phyloP scores from a whole-genome alignment of 352 stramenopile genomes.

The Globisporangium abappressorium region DNA sequence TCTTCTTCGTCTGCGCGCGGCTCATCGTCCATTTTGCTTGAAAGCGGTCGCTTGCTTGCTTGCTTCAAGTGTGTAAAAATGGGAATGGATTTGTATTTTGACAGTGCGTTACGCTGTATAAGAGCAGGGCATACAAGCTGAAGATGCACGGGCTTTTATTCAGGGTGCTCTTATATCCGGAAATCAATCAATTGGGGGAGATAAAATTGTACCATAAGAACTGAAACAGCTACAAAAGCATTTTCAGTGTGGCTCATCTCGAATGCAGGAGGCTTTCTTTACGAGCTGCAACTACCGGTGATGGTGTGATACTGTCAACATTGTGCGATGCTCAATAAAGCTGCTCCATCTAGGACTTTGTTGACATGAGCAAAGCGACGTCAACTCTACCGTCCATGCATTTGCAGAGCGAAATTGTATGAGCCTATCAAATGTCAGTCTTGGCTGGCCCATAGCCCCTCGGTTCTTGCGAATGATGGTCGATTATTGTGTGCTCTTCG shows the following conservation, averaged over 20 bases:
- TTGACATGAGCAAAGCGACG: no score
- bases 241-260: neutral
- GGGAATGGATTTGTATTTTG: neutral
- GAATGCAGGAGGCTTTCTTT: neutral
- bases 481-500: neutral
- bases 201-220: neutral
- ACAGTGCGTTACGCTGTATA: neutral
- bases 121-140: neutral
- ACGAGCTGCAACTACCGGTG: no score
- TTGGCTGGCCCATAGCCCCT: no score
- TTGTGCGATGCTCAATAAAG: no score
- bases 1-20: neutral
- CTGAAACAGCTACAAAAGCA: neutral
- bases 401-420: no score
- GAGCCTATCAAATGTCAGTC: neutral
- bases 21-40: conserved; percentile 9
- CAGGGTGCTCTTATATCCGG: neutral
- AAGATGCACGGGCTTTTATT: neutral
- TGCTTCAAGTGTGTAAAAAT: conserved; percentile 6
- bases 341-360: no score
- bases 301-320: no score
- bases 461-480: neutral
- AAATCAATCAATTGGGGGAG: neutral
- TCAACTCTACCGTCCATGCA: no score
- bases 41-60: neutral